These are phyloP conservation scores for Leptographium radiaticola DNA, from an alignment of 2,329 filamentous ascomycete species.

Conservation along the genomic window DNA sequence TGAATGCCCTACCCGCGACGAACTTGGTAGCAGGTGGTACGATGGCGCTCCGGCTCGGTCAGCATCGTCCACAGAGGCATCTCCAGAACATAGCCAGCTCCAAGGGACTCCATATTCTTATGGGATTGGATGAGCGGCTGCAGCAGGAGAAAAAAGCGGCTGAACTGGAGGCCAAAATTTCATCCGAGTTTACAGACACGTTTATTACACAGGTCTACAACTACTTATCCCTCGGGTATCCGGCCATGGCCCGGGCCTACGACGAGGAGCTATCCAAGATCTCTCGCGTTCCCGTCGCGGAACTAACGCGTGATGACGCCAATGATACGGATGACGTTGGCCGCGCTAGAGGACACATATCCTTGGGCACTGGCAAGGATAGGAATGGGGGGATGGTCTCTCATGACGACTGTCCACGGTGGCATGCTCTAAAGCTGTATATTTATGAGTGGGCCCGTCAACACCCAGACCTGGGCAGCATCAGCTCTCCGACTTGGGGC, in stretches of 20 bases:
- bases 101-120: conserved; percentile 28
- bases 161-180: conserved; percentile 40
- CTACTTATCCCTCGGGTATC: conserved; percentile 87
- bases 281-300: conserved; percentile 51
- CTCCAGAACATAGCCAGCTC: conserved; percentile 18
- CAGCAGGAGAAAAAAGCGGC: conserved; percentile 34
- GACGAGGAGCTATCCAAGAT: conserved; percentile 81
- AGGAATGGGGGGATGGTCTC: background rate
- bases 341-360: conserved; percentile 61
- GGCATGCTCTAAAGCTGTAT: conserved; percentile 73
- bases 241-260: conserved; percentile 67
- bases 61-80: conserved; percentile 9
- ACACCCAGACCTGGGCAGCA: conserved; percentile 58
- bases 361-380: conserved; percentile 37
- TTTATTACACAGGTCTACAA: conserved; percentile 97
- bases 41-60: background rate
- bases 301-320: conserved; percentile 61
- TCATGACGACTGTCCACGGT: conserved; percentile 51
- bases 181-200: conserved; percentile 60
- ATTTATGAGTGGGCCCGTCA: conserved; percentile 83
- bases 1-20: background rate
- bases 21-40: conserved; percentile 11
- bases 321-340: conserved; percentile 27
- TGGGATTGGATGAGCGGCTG: conserved; percentile 37
- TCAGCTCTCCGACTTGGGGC: conserved; percentile 52